A percentile compares a stretch with the other conserved stretches of the same genome.
Evolutionary conservation across 306 rosid genomes (phyloP).

Genomic region (Pyrus betulifolia): DNA sequence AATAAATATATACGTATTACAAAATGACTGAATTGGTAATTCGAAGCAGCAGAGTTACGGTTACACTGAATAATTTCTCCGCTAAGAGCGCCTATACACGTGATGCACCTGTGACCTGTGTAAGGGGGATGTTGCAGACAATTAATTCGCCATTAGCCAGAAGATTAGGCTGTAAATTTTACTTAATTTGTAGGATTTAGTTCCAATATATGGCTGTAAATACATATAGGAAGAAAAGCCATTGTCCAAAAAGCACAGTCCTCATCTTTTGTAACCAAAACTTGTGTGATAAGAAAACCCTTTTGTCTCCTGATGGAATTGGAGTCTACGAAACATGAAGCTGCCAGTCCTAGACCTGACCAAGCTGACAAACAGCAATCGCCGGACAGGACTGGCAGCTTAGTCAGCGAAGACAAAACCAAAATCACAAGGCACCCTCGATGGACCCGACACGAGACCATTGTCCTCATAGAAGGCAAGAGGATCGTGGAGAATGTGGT

Average conservation of each 20-base stretch:
- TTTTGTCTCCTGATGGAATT: background rate
- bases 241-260: background rate
- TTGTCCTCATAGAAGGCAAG: slow-evolving; percentile 8
- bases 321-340: background rate
- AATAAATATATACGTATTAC: background rate
- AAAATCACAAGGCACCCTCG: background rate
- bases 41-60: background rate
- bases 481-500: background rate
- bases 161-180: background rate
- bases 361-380: background rate
- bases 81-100: background rate
- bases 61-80: background rate
- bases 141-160: background rate
- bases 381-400: background rate
- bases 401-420: background rate
- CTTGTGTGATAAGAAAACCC: background rate
- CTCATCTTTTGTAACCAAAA: background rate
- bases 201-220: background rate
- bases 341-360: background rate
- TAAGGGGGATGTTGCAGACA: background rate
- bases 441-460: slow-evolving; percentile 5
- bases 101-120: background rate
- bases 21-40: background rate
- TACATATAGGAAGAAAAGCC: background rate
- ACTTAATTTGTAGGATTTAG: background rate